Evolutionary conservation across 2,329 filamentous ascomycete species (phyloP).

Genomic region (Aspergillus oerlinghausenensis): DNA sequence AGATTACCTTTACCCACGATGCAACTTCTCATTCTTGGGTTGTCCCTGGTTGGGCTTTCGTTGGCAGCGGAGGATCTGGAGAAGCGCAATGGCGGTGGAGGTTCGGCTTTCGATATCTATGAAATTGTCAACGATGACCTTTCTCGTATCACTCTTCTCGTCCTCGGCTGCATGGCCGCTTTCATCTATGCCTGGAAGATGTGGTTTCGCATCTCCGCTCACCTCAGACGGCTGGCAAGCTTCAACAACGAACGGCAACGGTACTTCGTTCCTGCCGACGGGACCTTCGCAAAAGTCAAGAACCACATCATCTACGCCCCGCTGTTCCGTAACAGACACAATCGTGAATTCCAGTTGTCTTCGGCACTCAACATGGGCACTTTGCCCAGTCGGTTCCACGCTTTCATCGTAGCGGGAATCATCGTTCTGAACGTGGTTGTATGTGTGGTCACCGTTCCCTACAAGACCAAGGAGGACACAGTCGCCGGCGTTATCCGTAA

Average conservation of each 20-base stretch:
- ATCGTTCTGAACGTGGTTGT: slow-evolving; percentile 44
- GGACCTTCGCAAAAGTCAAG: slow-evolving; percentile 63
- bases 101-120: slow-evolving; percentile 16
- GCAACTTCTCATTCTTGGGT: slow-evolving; percentile 16
- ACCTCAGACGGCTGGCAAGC: slow-evolving; percentile 69
- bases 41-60: slow-evolving; percentile 27
- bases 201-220: slow-evolving; percentile 56
- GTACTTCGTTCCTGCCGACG: slow-evolving; percentile 64
- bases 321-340: slow-evolving; percentile 41
- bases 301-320: slow-evolving; percentile 55
- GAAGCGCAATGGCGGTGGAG: slow-evolving; percentile 18
- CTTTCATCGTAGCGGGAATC: slow-evolving; percentile 37
- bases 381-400: slow-evolving; percentile 44
- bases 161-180: slow-evolving; percentile 60
- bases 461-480: slow-evolving; percentile 27
- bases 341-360: slow-evolving; percentile 43
- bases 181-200: slow-evolving; percentile 65
- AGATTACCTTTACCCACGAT: slow-evolving; percentile 12
- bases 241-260: slow-evolving; percentile 74
- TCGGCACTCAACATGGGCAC: slow-evolving; percentile 42
- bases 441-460: slow-evolving; percentile 48
- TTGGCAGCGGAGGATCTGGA: slow-evolving; percentile 23
- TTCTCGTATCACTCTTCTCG: slow-evolving; percentile 57
- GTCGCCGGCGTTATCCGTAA: slow-evolving; percentile 40
- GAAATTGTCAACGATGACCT: slow-evolving; percentile 50